Evolutionary conservation across 108 stramenopile species (phyloP), one percentile per base, ranked within the genome.

Genomic region (Skeletonema marinoi): DNA sequence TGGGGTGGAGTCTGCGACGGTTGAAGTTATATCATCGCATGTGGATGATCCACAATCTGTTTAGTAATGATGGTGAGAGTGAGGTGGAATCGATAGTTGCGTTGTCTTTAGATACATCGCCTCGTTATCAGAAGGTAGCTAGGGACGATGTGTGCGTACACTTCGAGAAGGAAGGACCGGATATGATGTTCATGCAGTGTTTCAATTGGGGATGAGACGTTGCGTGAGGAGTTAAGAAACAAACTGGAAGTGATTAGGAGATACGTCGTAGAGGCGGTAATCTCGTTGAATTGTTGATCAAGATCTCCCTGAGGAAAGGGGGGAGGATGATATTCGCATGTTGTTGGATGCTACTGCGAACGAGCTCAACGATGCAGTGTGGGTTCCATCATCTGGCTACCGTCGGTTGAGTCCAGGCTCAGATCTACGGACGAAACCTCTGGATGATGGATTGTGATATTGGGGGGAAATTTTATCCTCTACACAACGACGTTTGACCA

Each of bases 371-470:
- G 78, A 69, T 3, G 36, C 63, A 0, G 39, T 88, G n/a, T 85
- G 84, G 82, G 77, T 67, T 3, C 85, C 87, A 35, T 60, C 61
- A 9, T 88, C 86, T 65, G 60, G 61, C 60, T 88, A 6, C 87
- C 87, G 12, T 82, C 77, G 4, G 35, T 73, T 9, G 68, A 85
- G 4, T 65, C 78, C 1, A 5, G 66, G 6, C 1, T 84, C 3
- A 30, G 75, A 56, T 19, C 48, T 6, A 2, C 80, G 4, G 64
- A 68, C 19, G n/a, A 5, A 4, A 44, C 14, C 13, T 61, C 70
- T 85, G 29, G 30, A 70, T 71, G 68, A 70, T 44, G 8, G 87
- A 88, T 31, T 8, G 77, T 21, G 86, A 87, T 63, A 65, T 78
- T 4, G 77, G 71, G 3, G 82, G 83, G n/a, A 75, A 80, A 77